Evolutionary conservation across 768 basidiomycete species (phyloP).

Genomic region (Naematelia aurantialba): DNA sequence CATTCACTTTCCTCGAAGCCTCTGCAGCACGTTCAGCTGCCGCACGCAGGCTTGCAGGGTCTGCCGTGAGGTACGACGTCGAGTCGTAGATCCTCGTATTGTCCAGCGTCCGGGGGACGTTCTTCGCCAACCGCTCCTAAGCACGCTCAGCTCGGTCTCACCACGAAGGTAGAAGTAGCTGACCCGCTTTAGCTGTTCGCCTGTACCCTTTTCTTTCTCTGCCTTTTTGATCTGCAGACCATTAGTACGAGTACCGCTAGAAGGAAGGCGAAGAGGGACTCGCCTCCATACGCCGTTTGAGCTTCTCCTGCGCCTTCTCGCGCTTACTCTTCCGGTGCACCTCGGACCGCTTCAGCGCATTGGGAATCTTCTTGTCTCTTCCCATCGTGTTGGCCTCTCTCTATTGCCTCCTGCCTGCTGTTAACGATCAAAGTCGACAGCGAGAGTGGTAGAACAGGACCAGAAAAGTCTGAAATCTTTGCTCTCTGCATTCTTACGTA

Average conservation of each 20-base stretch:
- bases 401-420: background rate
- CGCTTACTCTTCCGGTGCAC: constrained; percentile 68
- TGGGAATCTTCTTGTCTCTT: constrained; percentile 59
- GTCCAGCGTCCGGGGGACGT: constrained; percentile 87
- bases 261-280: constrained; percentile 55
- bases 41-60: constrained; percentile 44
- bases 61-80: constrained; percentile 51
- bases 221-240: constrained; percentile 34
- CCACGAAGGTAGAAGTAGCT: constrained; percentile 20
- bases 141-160: constrained; percentile 2
- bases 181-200: constrained; percentile 66
- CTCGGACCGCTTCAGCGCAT: constrained; percentile 83
- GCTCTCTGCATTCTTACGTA: background rate
- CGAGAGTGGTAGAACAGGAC: background rate
- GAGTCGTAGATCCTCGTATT: constrained; percentile 74
- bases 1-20: constrained; percentile 60
- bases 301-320: constrained; percentile 72
- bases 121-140: constrained; percentile 76
- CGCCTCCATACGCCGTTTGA: constrained; percentile 70
- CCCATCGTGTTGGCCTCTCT: constrained; percentile 29
- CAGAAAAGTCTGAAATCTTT: constrained; percentile 12
- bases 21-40: constrained; percentile 35
- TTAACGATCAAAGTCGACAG: background rate
- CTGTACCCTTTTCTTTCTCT: constrained; percentile 31
- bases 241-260: background rate